phyloP scores from a whole-genome alignment of 2,329 filamentous ascomycete genomes.

The Simplicillium aogashimaense region DNA sequence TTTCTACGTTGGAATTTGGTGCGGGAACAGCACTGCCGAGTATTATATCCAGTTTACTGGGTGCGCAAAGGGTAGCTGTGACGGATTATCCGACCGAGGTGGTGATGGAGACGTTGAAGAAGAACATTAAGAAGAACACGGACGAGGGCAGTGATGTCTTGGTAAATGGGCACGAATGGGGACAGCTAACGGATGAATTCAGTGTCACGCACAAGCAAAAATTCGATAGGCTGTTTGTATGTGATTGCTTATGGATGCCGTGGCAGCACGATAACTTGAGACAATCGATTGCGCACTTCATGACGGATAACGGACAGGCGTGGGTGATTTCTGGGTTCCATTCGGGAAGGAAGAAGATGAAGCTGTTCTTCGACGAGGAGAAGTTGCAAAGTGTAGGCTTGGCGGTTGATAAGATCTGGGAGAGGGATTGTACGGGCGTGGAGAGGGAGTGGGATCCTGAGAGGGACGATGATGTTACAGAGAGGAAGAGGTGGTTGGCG shows the following conservation, averaged over 20 bases:
- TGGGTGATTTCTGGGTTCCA: conserved; percentile 66
- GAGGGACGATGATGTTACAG: conserved; percentile 48
- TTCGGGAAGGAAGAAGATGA: conserved; percentile 56
- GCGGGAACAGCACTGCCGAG: conserved; percentile 46
- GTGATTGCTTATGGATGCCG: conserved; percentile 63
- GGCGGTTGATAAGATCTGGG: conserved; percentile 52
- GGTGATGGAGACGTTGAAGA: conserved; percentile 45
- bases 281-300: conserved; percentile 52
- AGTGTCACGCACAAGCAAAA: conserved; percentile 13
- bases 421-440: conserved; percentile 52
- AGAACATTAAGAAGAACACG: conserved; percentile 43
- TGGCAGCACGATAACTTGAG: conserved; percentile 59
- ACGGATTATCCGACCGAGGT: conserved; percentile 54
- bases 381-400: conserved; percentile 36
- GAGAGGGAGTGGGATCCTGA: conserved; percentile 49
- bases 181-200: conserved; percentile 25
- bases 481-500: conserved; percentile 55
- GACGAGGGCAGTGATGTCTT: conserved; percentile 7
- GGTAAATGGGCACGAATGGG: conserved; percentile 53
- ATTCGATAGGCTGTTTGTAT: conserved; percentile 51
- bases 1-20: conserved; percentile 50
- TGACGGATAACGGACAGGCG: conserved; percentile 40
- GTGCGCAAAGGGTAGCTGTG: conserved; percentile 37
- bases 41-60: conserved; percentile 30
- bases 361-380: conserved; percentile 48